Conservation (phyloP, 139 green algal genomes). For the Chlorella sorokiniana region DNA sequence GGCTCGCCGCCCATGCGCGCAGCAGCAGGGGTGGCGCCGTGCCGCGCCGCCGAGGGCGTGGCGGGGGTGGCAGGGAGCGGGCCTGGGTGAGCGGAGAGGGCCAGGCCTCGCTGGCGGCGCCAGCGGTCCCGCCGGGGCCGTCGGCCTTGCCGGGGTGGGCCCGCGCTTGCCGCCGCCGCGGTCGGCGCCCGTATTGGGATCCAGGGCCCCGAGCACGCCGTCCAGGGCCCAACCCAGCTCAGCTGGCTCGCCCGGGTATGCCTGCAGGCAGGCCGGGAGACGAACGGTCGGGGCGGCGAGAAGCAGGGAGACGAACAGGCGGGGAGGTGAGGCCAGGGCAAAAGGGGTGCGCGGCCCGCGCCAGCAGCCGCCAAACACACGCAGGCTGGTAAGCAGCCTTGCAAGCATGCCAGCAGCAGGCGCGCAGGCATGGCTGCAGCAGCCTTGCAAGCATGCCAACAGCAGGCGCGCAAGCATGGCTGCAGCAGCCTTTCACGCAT, state of each 20-base stretch:
- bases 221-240: background rate
- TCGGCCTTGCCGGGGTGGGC: background rate
- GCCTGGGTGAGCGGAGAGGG: slow-evolving; percentile 8
- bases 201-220: background rate
- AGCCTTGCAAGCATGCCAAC: too few species aligned
- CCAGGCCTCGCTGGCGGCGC: background rate
- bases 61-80: background rate
- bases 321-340: background rate
- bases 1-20: background rate
- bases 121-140: background rate
- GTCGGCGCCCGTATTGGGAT: background rate
- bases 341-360: too few species aligned
- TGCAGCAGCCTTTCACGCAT: too few species aligned
- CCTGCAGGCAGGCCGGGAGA: slow-evolving; percentile 7
- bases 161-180: background rate
- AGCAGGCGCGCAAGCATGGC: too few species aligned
- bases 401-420: too few species aligned
- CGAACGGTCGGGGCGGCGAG: too few species aligned
- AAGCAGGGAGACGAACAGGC: background rate
- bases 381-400: too few species aligned
- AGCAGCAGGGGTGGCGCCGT: background rate
- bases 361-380: too few species aligned
- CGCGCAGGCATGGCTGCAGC: too few species aligned
- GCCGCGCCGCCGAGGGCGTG: background rate
- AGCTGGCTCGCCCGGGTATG: background rate